A percentile compares a stretch with the other conserved stretches of the same genome.
Conservation (phyloP, 2,329 filamentous ascomycete genomes). For the Sarocladium kiliense region DNA sequence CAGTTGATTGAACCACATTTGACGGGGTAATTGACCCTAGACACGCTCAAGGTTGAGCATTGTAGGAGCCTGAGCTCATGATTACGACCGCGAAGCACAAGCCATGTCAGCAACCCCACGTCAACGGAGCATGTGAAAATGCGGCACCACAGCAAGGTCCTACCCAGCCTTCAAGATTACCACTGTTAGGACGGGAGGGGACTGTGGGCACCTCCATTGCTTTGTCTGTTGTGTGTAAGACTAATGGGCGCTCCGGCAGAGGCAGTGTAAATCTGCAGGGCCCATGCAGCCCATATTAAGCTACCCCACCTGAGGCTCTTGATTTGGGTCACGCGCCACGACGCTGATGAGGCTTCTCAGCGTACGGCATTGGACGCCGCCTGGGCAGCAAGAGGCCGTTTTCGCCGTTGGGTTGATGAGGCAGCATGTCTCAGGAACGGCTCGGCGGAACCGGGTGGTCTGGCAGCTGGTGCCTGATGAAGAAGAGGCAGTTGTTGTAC, state of each 20-base stretch:
- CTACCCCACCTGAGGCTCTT: background rate
- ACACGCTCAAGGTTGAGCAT: no score
- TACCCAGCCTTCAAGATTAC: no score
- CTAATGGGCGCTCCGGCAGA: background rate
- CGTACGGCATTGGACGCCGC: background rate
- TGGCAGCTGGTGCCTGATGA: background rate
- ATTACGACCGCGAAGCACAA: no score
- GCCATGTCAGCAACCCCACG: no score
- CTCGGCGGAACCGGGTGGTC: background rate
- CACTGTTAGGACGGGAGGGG: no score
- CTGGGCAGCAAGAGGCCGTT: background rate
- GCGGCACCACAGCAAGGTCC: no score
- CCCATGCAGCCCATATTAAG: conserved; percentile 7
- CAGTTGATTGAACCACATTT: no score
- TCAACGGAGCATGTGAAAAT: no score
- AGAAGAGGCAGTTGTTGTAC: background rate
- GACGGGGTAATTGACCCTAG: no score
- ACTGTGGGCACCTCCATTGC: no score
- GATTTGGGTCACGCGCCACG: background rate
- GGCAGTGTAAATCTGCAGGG: conserved; percentile 3
- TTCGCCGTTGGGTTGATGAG: background rate
- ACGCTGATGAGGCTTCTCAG: background rate
- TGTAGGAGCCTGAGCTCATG: no score
- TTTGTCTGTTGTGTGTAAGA: background rate
- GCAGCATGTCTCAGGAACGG: background rate